Percentiles rank a stretch among this genome's conserved stretches.
Conservation (phyloP, 495 filamentous ascomycete species). For the Chaetomium cochliodes region DNA sequence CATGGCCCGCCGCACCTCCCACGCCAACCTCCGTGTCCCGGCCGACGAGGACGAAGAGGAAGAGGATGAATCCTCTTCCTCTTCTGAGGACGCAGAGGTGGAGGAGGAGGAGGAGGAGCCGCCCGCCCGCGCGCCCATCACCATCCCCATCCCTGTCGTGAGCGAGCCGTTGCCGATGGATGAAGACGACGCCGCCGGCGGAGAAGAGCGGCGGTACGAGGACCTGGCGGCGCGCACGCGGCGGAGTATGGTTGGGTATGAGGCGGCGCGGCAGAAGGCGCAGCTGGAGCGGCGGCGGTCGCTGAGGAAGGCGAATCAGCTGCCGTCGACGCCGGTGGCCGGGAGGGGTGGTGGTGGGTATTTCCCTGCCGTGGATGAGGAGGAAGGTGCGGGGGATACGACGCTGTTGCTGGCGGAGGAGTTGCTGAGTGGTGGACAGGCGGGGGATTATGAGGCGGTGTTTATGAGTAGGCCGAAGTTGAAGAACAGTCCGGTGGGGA, state of each 20-base stretch:
- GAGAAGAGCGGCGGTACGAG: slow-evolving; percentile 36
- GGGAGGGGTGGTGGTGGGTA: slow-evolving; percentile 32
- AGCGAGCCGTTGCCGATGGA: slow-evolving; percentile 1
- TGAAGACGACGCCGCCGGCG: not conserved
- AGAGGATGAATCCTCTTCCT: slow-evolving; percentile 13
- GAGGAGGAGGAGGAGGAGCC: slow-evolving; percentile 5
- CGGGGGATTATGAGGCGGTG: slow-evolving; percentile 79
- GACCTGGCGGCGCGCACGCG: slow-evolving; percentile 72
- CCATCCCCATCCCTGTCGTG: slow-evolving; percentile 26
- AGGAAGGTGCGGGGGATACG: slow-evolving; percentile 22
- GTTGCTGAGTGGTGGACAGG: slow-evolving; percentile 52
- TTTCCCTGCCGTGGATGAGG: slow-evolving; percentile 44
- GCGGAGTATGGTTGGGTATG: slow-evolving; percentile 72
- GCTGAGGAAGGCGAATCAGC: slow-evolving; percentile 40
- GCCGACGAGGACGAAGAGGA: slow-evolving; percentile 29
- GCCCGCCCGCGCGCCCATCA: slow-evolving; percentile 22
- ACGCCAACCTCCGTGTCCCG: slow-evolving; percentile 25
- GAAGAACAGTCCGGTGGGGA: slow-evolving; percentile 68
- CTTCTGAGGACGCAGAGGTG: slow-evolving; percentile 20
- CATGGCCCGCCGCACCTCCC: slow-evolving; percentile 46
- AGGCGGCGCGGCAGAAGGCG: slow-evolving; percentile 51
- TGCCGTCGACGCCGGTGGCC: slow-evolving; percentile 24
- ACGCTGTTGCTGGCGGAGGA: slow-evolving; percentile 35
- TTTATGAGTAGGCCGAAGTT: slow-evolving; percentile 84
- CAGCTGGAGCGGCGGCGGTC: slow-evolving; percentile 57